Conservation (phyloP, 306 rosid species). For the Dalbergia oliveri region DNA sequence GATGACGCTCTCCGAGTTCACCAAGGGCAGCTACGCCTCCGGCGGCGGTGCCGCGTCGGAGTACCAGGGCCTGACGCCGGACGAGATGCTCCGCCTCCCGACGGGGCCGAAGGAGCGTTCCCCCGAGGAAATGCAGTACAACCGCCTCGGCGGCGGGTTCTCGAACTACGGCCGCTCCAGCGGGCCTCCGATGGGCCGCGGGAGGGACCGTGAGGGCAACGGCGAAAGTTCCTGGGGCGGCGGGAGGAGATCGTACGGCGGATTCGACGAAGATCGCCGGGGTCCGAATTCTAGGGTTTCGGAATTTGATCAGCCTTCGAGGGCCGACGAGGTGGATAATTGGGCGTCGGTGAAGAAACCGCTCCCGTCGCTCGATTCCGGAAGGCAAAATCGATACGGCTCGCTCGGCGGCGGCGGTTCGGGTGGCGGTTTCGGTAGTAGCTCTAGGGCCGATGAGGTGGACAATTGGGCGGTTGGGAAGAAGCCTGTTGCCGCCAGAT, state of each 20-base stretch:
- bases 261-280: slow-evolving; percentile 89
- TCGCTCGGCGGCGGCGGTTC: slow-evolving; percentile 8
- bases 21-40: background rate
- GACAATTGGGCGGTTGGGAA: slow-evolving; percentile 84
- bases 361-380: slow-evolving; percentile 69
- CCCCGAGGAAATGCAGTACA: slow-evolving; percentile 76
- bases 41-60: slow-evolving; percentile 21
- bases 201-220: slow-evolving; percentile 67
- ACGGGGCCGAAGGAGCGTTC: slow-evolving; percentile 88
- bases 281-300: slow-evolving; percentile 86
- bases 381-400: slow-evolving; percentile 71
- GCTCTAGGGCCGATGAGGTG: slow-evolving; percentile 83
- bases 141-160: slow-evolving; percentile 80
- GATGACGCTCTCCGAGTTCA: slow-evolving; percentile 54
- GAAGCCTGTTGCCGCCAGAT: slow-evolving; percentile 64
- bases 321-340: slow-evolving; percentile 97
- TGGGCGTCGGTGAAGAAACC: slow-evolving; percentile 80
- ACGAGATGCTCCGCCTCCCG: slow-evolving; percentile 86
- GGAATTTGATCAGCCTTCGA: slow-evolving; percentile 83
- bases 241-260: slow-evolving; percentile 83
- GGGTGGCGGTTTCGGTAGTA: slow-evolving; percentile 59
- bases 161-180: slow-evolving; percentile 63
- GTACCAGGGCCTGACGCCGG: slow-evolving; percentile 61
- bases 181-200: slow-evolving; percentile 48
- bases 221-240: slow-evolving; percentile 86